Evolutionary conservation across 1,139 yeast species (phyloP).

Genomic region (Sugiyamaella castrensis): DNA sequence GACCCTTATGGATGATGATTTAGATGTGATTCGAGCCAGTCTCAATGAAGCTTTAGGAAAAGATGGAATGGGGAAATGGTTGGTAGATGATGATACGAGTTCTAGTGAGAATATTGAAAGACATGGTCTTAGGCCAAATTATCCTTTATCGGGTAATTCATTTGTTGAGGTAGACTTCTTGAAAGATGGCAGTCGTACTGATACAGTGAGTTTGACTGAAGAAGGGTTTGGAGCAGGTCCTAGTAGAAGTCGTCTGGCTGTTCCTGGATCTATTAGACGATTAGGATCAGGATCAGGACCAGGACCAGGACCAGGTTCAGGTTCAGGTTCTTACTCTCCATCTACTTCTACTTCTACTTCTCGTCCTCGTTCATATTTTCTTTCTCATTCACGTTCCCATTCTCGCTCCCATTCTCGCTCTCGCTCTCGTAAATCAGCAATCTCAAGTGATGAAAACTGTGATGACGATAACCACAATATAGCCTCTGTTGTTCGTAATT

Average conservation of each 20-base stretch:
- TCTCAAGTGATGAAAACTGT: too few species aligned
- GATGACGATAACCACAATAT: background rate
- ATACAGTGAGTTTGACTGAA: background rate
- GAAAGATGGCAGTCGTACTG: background rate
- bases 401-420: too few species aligned
- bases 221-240: too few species aligned
- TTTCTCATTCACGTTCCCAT: too few species aligned
- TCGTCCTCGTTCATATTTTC: too few species aligned
- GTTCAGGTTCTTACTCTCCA: too few species aligned
- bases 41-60: slow-evolving; percentile 30
- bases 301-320: too few species aligned
- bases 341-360: too few species aligned
- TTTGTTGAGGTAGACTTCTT: background rate
- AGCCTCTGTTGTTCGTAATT: slow-evolving; percentile 3
- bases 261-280: too few species aligned
- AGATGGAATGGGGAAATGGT: slow-evolving; percentile 29
- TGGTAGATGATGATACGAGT: slow-evolving; percentile 12
- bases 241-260: too few species aligned
- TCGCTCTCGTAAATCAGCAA: too few species aligned
- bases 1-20: slow-evolving; percentile 10
- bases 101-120: background rate
- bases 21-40: slow-evolving; percentile 24
- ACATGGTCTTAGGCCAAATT: background rate
- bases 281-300: too few species aligned
- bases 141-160: background rate